Evolutionary conservation across 495 filamentous ascomycete species (phyloP).

Genomic region (Bathelium albidoporum): DNA sequence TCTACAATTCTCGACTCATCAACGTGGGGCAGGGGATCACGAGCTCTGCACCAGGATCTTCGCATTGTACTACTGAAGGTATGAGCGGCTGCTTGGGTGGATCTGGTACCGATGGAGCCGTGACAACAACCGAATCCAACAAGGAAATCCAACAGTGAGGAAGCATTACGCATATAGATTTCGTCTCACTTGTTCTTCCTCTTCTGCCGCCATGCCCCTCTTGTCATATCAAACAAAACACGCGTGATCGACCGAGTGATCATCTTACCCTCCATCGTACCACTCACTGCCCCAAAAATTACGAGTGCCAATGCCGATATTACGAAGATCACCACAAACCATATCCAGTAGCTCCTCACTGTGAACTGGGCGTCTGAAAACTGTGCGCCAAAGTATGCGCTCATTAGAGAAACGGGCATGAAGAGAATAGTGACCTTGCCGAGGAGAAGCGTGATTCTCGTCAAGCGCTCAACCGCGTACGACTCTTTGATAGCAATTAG

Average conservation of each 20-base stretch:
- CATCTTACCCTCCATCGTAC: constrained; percentile 34
- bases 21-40: not conserved
- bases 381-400: constrained; percentile 71
- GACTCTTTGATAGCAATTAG: constrained; percentile 78
- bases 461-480: constrained; percentile 65
- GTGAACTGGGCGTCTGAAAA: constrained; percentile 53
- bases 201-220: not conserved
- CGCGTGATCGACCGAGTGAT: not conserved
- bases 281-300: constrained; percentile 43
- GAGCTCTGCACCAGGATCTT: too few relatives aligned
- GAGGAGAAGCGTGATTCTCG: constrained; percentile 68
- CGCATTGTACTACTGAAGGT: too few relatives aligned
- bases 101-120: not conserved
- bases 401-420: constrained; percentile 73
- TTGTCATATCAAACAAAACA: constrained; percentile 1
- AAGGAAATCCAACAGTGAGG: not conserved
- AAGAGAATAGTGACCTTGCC: constrained; percentile 79
- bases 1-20: not conserved
- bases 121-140: not conserved
- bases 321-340: constrained; percentile 57
- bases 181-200: not conserved
- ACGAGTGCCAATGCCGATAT: constrained; percentile 51
- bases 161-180: not conserved
- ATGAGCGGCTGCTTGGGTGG: not conserved
- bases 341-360: constrained; percentile 57